Conservation (phyloP, 1,284 basidiomycete genomes). For the Cystobasidium slooffiae region DNA sequence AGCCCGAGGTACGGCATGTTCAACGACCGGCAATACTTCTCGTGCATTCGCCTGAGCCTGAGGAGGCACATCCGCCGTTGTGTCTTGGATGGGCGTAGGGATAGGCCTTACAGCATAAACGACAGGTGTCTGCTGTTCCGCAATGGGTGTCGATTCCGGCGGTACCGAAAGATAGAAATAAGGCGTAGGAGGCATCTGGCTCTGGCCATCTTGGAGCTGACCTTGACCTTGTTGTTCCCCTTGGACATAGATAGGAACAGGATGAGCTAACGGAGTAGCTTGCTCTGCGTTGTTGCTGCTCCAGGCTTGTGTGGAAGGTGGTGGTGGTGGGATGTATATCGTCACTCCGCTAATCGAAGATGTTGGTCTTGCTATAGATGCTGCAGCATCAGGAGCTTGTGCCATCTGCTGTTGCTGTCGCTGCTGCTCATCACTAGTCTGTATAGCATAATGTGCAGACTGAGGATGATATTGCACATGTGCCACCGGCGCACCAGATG, state of each 20-base stretch:
- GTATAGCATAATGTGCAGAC: no score
- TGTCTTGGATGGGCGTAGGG: background rate
- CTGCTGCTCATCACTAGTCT: no score
- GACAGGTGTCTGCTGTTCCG: background rate
- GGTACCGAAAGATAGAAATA: conserved; percentile 20
- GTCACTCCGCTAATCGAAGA: background rate
- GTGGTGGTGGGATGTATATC: conserved; percentile 11
- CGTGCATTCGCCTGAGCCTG: no score
- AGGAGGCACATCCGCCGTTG: no score
- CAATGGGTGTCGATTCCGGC: conserved; percentile 13
- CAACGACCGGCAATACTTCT: no score
- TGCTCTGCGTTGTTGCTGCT: background rate
- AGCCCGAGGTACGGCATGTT: no score
- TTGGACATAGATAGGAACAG: background rate
- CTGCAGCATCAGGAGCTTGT: background rate
- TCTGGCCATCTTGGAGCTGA: background rate
- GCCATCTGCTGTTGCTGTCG: background rate
- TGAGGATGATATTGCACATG: no score
- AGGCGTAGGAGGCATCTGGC: conserved; percentile 14
- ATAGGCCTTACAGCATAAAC: background rate
- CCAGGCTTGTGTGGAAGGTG: background rate
- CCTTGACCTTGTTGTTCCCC: background rate
- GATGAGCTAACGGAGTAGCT: background rate
- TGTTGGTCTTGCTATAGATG: background rate
- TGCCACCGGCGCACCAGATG: no score